Evolutionary conservation across 73 alveolate species (phyloP), one percentile per base, ranked within the genome.

Genomic region (Diophrys sp.): DNA sequence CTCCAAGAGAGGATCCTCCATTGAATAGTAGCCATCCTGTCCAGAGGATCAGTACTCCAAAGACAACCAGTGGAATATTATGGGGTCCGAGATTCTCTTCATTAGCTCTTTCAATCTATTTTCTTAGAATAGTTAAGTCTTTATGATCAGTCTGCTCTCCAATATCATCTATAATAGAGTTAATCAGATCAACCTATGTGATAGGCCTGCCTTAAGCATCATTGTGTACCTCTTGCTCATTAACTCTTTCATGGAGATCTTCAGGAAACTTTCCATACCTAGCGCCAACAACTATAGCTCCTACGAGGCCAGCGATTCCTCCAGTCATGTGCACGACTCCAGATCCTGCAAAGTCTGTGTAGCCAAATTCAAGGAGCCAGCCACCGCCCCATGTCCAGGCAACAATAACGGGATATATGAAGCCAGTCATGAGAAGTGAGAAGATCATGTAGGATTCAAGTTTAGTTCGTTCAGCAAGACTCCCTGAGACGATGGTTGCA

Each of bases 21-120:
- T 88, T 88, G 89, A 88, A 88, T 71, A 87, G 73, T 24, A 83
- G 81, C 95, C 95, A 89, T 25, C 92, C 95, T 2, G 84, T 80
- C 95, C 95, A 87, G 31, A 87, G 86, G 56, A 75, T 67, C 31
- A 87, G 79, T 34, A 91, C 82, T 25, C 95, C 95, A 0, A 78
- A 27, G 44, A 82, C 95, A 24, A 87, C 91, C 2, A 55, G 77
- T 0, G 90, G 78, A 66, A 72, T 75, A 71, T 82, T 87, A 84
- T 87, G 89, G 0, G 95, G 88, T 73, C 31, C 54, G 26, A 68
- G 75, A n/a, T 29, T 68, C 23, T 25, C 23, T 2, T 68, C 75
- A 26, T 23, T 25, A 26, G 54, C 56, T 68, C 75, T 18, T 25
- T 68, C 75, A 29, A 68, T 31, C 24, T 5, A 2, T 18, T 25